These are phyloP conservation scores for Colletotrichum neosansevieriae DNA, from an alignment of 2,329 filamentous ascomycete genomes.

Conservation along the genomic window DNA sequence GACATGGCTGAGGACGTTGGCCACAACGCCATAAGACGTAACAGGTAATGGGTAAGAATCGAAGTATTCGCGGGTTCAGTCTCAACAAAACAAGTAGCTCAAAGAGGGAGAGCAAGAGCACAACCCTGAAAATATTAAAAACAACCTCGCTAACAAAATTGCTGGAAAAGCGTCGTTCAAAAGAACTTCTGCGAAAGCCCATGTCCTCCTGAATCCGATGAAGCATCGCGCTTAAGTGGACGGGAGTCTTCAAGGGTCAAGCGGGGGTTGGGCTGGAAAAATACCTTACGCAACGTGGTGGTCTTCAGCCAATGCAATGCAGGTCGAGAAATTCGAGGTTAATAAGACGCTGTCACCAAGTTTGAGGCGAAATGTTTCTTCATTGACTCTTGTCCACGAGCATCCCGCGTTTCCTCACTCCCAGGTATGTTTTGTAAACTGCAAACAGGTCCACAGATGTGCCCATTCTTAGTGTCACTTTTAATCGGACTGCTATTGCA, in stretches of 20 bases:
- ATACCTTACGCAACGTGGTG: background rate
- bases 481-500: slow-evolving; percentile 7
- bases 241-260: background rate
- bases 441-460: background rate
- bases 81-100: background rate
- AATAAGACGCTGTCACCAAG: background rate
- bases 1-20: background rate
- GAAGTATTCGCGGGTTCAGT: slow-evolving; percentile 1
- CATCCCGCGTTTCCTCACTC: no score
- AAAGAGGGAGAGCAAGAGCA: background rate
- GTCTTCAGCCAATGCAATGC: background rate
- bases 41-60: background rate
- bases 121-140: background rate
- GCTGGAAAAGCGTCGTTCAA: background rate
- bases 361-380: no score
- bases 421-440: background rate
- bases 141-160: background rate
- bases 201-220: background rate
- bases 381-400: no score
- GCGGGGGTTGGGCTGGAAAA: background rate
- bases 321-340: background rate
- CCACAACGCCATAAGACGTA: background rate
- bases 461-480: slow-evolving; percentile 7
- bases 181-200: background rate
- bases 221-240: background rate